Evolutionary conservation across 495 filamentous ascomycete genomes (phyloP).

Genomic region (Chaetomium tenue): DNA sequence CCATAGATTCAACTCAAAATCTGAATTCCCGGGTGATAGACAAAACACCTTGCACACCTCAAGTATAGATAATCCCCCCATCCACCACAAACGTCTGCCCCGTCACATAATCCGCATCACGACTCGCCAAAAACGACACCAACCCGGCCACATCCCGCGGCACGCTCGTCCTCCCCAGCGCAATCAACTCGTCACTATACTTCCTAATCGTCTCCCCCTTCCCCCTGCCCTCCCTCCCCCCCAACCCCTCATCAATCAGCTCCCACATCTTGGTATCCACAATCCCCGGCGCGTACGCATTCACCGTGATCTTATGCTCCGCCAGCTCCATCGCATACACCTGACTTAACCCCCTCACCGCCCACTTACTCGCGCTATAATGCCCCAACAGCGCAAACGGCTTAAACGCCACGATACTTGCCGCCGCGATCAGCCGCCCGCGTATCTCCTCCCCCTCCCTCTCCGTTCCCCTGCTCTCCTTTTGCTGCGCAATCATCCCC

Average conservation of each 20-base stretch:
- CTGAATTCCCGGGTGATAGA: too few species aligned
- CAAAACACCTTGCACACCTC: neutral
- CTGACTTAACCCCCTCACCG: conserved; percentile 58
- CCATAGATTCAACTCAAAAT: too few species aligned
- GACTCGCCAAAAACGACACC: conserved; percentile 56
- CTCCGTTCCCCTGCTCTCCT: neutral
- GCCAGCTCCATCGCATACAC: conserved; percentile 60
- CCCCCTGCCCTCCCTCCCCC: conserved; percentile 41
- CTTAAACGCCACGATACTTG: conserved; percentile 57
- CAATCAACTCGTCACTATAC: conserved; percentile 47
- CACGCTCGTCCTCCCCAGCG: conserved; percentile 50
- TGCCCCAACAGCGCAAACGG: conserved; percentile 52
- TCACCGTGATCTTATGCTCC: conserved; percentile 58
- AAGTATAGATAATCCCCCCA: conserved; percentile 56
- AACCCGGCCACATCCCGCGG: conserved; percentile 59
- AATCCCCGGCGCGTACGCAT: conserved; percentile 62
- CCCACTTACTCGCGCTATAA: conserved; percentile 60
- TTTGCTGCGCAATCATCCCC: conserved; percentile 50
- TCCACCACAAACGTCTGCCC: conserved; percentile 63
- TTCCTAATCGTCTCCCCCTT: conserved; percentile 54
- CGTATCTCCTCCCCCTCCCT: conserved; percentile 26
- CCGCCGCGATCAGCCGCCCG: conserved; percentile 56
- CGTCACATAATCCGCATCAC: conserved; percentile 58
- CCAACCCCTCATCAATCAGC: conserved; percentile 53
- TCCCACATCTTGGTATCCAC: conserved; percentile 64